phyloP scores from a whole-genome alignment of 176 grass and related monocot genomes.

The Metroxylon sagu region DNA sequence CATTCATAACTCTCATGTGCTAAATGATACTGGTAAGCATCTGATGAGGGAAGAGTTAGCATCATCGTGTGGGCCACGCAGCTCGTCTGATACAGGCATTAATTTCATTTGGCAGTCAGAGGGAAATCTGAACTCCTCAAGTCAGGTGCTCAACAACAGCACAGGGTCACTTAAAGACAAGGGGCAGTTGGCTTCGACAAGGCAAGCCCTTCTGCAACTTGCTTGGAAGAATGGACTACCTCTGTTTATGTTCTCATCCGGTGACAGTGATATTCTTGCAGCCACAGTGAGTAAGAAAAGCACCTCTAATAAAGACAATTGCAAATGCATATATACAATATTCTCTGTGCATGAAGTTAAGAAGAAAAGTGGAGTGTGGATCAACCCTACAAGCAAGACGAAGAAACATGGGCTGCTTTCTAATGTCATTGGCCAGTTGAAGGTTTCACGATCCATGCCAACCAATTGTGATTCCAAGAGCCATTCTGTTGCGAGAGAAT shows the following conservation, averaged over 20 bases:
- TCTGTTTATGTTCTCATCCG: conserved; percentile 83
- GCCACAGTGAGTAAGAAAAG: conserved; percentile 56
- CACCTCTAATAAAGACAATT: conserved; percentile 30
- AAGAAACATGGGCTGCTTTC: conserved; percentile 70
- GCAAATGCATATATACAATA: conserved; percentile 63
- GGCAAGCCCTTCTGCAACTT: conserved; percentile 77
- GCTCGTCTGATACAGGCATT: conserved; percentile 39
- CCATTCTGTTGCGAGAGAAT: conserved; percentile 47
- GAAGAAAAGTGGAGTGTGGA: conserved; percentile 58
- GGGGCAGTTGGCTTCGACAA: conserved; percentile 33
- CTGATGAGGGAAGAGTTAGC: conserved; percentile 23
- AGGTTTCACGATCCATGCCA: conserved; percentile 33
- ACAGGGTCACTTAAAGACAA: conserved; percentile 35
- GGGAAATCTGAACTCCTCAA: conserved; percentile 21
- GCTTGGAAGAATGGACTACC: conserved; percentile 79
- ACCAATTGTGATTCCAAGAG: conserved; percentile 35
- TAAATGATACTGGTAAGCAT: conserved; percentile 22
- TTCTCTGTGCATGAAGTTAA: conserved; percentile 61
- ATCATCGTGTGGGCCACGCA: conserved; percentile 29
- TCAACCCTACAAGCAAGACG: conserved; percentile 49
- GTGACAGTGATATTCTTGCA: conserved; percentile 69
- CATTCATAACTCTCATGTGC: conserved; percentile 36
- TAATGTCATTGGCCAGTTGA: conserved; percentile 61
- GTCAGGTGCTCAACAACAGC: conserved; percentile 24
- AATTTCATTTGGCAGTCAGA: conserved; percentile 26